Percentiles rank a stretch among this genome's conserved stretches.
Evolutionary conservation across 345 rosid species (phyloP).

Genomic region (Euphorbia pulcherrima): DNA sequence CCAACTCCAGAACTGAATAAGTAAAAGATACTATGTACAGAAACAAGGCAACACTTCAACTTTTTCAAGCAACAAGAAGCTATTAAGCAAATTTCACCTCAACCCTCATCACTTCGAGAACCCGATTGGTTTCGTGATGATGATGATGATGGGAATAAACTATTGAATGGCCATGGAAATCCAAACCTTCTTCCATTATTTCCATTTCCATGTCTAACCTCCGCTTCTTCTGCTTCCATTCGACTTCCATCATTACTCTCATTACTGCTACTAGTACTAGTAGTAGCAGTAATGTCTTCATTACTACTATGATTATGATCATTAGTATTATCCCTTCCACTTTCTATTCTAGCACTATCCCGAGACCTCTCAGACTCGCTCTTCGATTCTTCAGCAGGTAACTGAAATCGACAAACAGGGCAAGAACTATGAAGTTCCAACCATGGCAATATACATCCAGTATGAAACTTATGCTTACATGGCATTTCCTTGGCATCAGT

Average conservation of each 20-base stretch:
- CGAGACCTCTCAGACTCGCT: constrained; percentile 41
- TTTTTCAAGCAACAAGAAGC: constrained; percentile 15
- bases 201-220: constrained; percentile 48
- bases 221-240: constrained; percentile 46
- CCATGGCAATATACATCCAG: constrained; percentile 75
- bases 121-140: constrained; percentile 46
- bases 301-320: constrained; percentile 6
- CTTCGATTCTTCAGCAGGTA: constrained; percentile 71
- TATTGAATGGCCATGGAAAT: constrained; percentile 75
- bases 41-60: constrained; percentile 16
- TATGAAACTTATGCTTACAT: constrained; percentile 81
- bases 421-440: constrained; percentile 90
- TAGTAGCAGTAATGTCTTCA: background rate
- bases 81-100: constrained; percentile 21
- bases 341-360: constrained; percentile 24
- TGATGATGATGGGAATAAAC: constrained; percentile 58
- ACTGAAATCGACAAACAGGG: constrained; percentile 75
- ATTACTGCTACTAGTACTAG: constrained; percentile 15
- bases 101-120: constrained; percentile 38
- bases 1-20: background rate
- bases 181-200: constrained; percentile 63
- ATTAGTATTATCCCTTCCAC: constrained; percentile 14
- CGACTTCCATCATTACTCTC: background rate
- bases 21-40: constrained; percentile 24
- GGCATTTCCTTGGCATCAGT: constrained; percentile 76